Base-by-base conservation (phyloP, 169 alveolate species). In the Toxoplasma gondii region DNA sequence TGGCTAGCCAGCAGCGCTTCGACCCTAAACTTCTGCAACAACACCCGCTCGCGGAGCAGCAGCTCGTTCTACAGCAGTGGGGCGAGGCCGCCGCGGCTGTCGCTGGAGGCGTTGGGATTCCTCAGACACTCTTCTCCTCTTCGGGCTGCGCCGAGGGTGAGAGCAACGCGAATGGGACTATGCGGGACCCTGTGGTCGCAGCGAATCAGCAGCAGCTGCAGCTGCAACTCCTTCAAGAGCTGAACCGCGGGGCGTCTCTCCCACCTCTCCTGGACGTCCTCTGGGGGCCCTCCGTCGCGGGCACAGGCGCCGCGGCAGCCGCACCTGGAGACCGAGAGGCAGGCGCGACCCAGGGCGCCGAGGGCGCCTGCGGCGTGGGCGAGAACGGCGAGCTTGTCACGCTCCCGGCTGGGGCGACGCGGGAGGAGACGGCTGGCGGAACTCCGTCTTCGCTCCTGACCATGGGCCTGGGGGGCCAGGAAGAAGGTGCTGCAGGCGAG, bases 181-280 rank as follows among this genome's bases (percentile, higher is more conserved):
- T 74, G 84, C 64, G 54, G 64, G 69, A 38, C 41, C 67, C 90
- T 7, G 41, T 49, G 4, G 90, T 67, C 0, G 34, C 69, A n/a
- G 90, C 67, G 90, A 22, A 82, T 17, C 90, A 41, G 67, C 90
- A 82, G 34, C 90, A 82, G 38, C 64, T 82, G 19, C 90, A 82
- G 90, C 67, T 82, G 2, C 90, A 82, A 49, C 90, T 82, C 5
- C 90, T 82, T 17, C 90, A 82, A 36, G 90, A 82, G 69, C 41
- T 82, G 7, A 64, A 64, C 74, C 86, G 90, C 38, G 90, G 67
- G 53, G 90, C 69, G 12, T 38, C 90, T 4, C 90, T 78, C 54
- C 64, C 64, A 41, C 90, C 67, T 2, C 67, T 82, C 17, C 69
- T 44, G 67, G 90, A 82, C 41, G 90, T 43, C 90, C 64, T 82